Conservation (phyloP, 2,329 filamentous ascomycete species). For the Aspergillus proliferans region DNA sequence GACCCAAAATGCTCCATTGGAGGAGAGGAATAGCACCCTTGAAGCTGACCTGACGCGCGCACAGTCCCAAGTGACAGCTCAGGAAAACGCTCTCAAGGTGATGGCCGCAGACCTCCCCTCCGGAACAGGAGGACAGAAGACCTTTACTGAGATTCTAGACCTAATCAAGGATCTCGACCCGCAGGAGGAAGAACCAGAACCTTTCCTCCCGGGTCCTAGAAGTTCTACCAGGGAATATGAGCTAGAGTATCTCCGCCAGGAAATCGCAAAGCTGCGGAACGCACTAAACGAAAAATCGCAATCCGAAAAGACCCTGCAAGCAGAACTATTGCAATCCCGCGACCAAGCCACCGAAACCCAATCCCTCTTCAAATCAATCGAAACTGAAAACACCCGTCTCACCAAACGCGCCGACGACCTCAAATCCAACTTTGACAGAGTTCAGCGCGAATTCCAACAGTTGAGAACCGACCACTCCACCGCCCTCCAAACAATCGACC, state of each 20-base stretch:
- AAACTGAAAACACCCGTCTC: constrained; percentile 35
- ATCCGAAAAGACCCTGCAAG: constrained; percentile 25
- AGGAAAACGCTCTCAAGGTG: constrained; percentile 31
- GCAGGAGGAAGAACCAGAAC: constrained; percentile 8
- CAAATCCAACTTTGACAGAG: constrained; percentile 24
- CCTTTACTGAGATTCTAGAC: constrained; percentile 36
- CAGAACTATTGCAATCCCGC: constrained; percentile 29
- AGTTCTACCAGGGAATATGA: constrained; percentile 12
- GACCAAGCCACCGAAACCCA: constrained; percentile 33
- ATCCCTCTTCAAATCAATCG: constrained; percentile 31
- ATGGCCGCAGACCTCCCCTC: constrained; percentile 32
- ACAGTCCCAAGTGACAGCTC: constrained; percentile 31
- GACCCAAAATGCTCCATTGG: constrained; percentile 28
- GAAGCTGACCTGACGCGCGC: constrained; percentile 30
- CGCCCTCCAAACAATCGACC: constrained; percentile 24
- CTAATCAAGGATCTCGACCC: constrained; percentile 30
- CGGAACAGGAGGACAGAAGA: constrained; percentile 22
- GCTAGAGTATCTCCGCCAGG: constrained; percentile 18
- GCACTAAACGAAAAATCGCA: constrained; percentile 24
- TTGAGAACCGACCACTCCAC: constrained; percentile 27
- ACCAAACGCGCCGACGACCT: constrained; percentile 29
- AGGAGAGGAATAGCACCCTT: constrained; percentile 32
- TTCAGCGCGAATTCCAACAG: constrained; percentile 25
- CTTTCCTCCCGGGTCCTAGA: constrained; percentile 12
- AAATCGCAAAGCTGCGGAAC: constrained; percentile 24